Evolutionary conservation across 2,329 filamentous ascomycete species (phyloP).

Genomic region (Penicillium hordei): DNA sequence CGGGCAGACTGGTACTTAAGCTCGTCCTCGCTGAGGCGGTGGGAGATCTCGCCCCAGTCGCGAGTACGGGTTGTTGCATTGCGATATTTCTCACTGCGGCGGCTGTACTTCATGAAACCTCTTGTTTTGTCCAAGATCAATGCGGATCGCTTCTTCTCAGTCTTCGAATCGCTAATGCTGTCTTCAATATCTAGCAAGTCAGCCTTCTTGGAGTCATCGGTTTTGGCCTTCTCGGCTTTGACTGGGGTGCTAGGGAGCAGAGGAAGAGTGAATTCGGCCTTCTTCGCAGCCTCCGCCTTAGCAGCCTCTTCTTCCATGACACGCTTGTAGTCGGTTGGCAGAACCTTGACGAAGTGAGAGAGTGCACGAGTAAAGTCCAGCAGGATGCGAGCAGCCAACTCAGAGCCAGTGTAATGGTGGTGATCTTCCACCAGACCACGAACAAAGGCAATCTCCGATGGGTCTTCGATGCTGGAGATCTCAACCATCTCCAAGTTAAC

Average conservation of each 20-base stretch:
- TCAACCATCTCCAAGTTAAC: conserved; percentile 98
- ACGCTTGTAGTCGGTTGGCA: conserved; percentile 95
- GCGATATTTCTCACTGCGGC: conserved; percentile 90
- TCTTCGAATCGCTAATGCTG: conserved; percentile 77
- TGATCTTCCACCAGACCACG: conserved; percentile 93
- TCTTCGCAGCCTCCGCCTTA: conserved; percentile 82
- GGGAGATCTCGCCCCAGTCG: conserved; percentile 90
- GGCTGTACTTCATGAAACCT: conserved; percentile 96
- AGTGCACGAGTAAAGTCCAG: conserved; percentile 94
- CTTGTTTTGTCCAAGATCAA: conserved; percentile 95
- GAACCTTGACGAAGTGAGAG: conserved; percentile 86
- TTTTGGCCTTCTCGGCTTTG: conserved; percentile 57
- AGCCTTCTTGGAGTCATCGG: conserved; percentile 64
- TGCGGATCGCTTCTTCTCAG: conserved; percentile 85
- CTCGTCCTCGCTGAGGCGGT: conserved; percentile 86
- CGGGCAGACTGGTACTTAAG: conserved; percentile 95
- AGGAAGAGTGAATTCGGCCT: conserved; percentile 77
- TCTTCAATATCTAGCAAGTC: conserved; percentile 87
- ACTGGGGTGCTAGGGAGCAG: conserved; percentile 62
- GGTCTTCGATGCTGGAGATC: conserved; percentile 78
- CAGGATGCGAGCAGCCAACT: conserved; percentile 86
- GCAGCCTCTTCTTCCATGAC: conserved; percentile 81
- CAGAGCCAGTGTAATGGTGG: conserved; percentile 95
- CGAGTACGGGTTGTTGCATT: conserved; percentile 78
- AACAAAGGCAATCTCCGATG: conserved; percentile 83